These are phyloP conservation scores for Podospora pseudocomata DNA, from an alignment of 495 filamentous ascomycete species.

Conservation along the genomic window DNA sequence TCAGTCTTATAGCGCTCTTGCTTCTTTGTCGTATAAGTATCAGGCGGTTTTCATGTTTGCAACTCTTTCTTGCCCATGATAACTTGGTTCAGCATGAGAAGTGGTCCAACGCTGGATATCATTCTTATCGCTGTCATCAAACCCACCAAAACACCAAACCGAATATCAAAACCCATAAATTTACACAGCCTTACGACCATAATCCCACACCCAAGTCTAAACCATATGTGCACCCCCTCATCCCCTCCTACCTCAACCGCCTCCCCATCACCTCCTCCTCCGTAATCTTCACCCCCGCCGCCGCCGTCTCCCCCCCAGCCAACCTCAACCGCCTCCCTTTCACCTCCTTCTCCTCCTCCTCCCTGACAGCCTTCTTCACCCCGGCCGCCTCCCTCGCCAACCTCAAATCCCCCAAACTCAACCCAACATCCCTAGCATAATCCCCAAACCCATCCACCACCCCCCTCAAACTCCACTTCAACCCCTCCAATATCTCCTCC, in stretches of 20 bases:
- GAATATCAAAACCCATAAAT: background rate
- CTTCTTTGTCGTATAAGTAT: no score
- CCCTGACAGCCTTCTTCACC: background rate
- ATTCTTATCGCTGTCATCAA: background rate
- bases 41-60: no score
- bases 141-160: background rate
- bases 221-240: background rate
- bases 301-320: no score
- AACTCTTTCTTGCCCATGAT: no score
- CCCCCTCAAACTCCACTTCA: constrained; percentile 57
- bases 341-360: background rate
- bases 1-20: no score
- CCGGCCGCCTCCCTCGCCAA: constrained; percentile 63
- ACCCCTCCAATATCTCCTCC: constrained; percentile 54
- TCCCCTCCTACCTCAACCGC: background rate
- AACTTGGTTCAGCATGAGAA: no score
- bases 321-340: background rate
- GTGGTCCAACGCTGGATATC: background rate
- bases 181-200: background rate
- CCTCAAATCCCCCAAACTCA: constrained; percentile 64
- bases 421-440: constrained; percentile 61
- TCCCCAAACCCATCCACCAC: constrained; percentile 66
- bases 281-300: constrained; percentile 33
- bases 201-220: background rate
- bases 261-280: background rate